Evolutionary conservation across 441 rosid genomes (phyloP), one percentile per base, ranked within the genome.

Genomic region (Cnidoscolus chayamansa): DNA sequence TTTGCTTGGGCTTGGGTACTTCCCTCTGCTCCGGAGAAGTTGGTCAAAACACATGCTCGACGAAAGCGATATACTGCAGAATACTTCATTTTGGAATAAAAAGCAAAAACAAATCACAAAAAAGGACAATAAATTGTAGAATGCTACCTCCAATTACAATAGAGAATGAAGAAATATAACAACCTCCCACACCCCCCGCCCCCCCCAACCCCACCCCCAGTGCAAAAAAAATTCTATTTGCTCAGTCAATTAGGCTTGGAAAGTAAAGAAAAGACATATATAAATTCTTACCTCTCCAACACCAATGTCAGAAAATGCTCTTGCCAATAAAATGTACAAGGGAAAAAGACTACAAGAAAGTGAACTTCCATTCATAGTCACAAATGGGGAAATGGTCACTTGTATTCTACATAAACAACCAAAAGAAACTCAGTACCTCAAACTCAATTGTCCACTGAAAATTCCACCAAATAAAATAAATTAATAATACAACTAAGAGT

Each of bases 11-110:
- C 84, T 83, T 86, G 89, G 76, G 77, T 76, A 75, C 84, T 80
- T 73, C 88, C 95, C 78, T 85, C 90, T 74, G 78, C 81, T 78
- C 94, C 99, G 68, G 81, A 48, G 80, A 85, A 86, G 82, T 86
- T 79, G 73, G 90, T 91, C 82, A 96, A 76, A 72, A 89, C 79
- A 71, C 94, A 89, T 16, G 93, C 95, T 74, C 92, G 90, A 66
- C 83, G 89, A 79, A 89, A 96, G 81, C 85, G 88, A 79, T 91
- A 96, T 72, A 83, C 95, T 81, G 96, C 97, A 87, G 95, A 89
- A 81, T 86, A 82, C 99, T 96, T 84, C 81, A 82, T 81, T 78
- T 79, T 71, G 84, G 79, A 65, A 83, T 73, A 76, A 71, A 73
- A 76, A 74, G 25, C 74, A 62, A 68, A 75, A 77, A 63, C 58